Evolutionary conservation across 176 grass and related monocot genomes (phyloP), one percentile per base, ranked within the genome.

Genomic region (Chloris gayana): DNA sequence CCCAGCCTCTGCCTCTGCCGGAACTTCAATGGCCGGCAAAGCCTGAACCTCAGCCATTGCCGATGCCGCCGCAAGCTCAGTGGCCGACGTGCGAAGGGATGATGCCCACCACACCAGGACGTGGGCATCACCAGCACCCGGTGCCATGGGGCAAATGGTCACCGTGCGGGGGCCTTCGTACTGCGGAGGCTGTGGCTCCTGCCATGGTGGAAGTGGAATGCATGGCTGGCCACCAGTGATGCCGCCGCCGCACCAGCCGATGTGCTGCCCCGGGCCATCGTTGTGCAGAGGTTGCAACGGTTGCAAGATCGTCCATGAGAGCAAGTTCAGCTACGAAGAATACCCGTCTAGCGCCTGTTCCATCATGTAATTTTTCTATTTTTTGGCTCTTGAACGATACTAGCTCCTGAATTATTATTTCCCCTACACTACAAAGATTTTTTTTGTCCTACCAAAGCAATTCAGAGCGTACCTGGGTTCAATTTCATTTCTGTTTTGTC

Each of bases 271-370:
- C 14, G 87, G 86, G 12, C 64, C 69, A 34, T 42, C 57, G 37
- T 70, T 73, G 12, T 82, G 87, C 70, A 72, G 87, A 49, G 82
- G 87, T 30, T 89, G 87, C 87, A 89, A 89, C 38, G 82, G 87
- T 1, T 92, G 90, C 70, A 39, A 60, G 73, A 69, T 82, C 59
- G 74, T 76, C 14, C 62, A 75, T 38, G 86, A 85, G 62, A 76
- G 31, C 24, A 92, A 86, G 71, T 86, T 92, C 71, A 44, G 82
- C 35, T 89, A 83, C 80, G 86, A 92, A 44, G 86, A 92, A 44
- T 82, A 89, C 41, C 90, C 86, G 5, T 14, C 45, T 4, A 78
- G 10, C 35, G 19, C 73, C 13, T 92, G 90, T 70, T 72, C 46
- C 65, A 47, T 92, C 46, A 89, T 89, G 90, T 91, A 75, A 88